Percentiles rank a stretch among this genome's conserved stretches.
phyloP scores from a whole-genome alignment of 1,284 basidiomycete genomes.

The Apiotrichum sp. region DNA sequence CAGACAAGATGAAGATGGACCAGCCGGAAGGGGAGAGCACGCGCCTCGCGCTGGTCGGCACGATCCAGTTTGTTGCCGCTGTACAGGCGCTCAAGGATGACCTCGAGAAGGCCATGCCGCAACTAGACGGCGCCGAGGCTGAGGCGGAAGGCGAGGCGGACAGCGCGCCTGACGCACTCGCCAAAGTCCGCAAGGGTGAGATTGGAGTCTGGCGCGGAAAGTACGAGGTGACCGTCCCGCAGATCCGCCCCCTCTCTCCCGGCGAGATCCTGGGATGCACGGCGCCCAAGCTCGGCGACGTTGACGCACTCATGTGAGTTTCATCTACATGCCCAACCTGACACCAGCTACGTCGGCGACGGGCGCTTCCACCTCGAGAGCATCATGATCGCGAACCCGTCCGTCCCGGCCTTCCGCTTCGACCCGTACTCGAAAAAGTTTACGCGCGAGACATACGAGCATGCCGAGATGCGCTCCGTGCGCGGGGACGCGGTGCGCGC shows the following conservation, averaged over 20 bases:
- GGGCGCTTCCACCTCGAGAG: constrained; percentile 97
- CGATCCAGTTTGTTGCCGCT: constrained; percentile 90
- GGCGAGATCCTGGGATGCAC: constrained; percentile 98
- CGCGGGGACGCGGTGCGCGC: constrained; percentile 70
- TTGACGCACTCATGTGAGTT: constrained; percentile 79
- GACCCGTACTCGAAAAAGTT: constrained; percentile 98
- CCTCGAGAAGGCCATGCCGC: constrained; percentile 48
- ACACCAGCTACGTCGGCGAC: constrained; percentile 82
- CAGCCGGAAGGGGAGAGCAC: constrained; percentile 49
- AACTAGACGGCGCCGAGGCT: constrained; percentile 53
- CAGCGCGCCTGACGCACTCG: constrained; percentile 18
- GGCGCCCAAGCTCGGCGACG: constrained; percentile 67
- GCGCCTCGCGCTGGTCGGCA: constrained; percentile 80
- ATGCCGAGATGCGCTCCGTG: constrained; percentile 73
- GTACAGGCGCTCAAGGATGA: constrained; percentile 79
- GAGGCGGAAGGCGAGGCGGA: constrained; percentile 39
- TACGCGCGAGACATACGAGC: constrained; percentile 86
- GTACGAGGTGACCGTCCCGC: constrained; percentile 77
- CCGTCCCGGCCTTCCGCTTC: constrained; percentile 93
- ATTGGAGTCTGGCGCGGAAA: constrained; percentile 49
- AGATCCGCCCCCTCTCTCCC: constrained; percentile 87
- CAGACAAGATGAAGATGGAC: constrained; percentile 3
- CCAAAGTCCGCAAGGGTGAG: constrained; percentile 33
- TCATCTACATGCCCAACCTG: neutral
- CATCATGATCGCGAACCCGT: constrained; percentile 98